These are phyloP conservation scores for Populus hybrid DNA, from an alignment of 441 rosid species.

Conservation along the genomic window DNA sequence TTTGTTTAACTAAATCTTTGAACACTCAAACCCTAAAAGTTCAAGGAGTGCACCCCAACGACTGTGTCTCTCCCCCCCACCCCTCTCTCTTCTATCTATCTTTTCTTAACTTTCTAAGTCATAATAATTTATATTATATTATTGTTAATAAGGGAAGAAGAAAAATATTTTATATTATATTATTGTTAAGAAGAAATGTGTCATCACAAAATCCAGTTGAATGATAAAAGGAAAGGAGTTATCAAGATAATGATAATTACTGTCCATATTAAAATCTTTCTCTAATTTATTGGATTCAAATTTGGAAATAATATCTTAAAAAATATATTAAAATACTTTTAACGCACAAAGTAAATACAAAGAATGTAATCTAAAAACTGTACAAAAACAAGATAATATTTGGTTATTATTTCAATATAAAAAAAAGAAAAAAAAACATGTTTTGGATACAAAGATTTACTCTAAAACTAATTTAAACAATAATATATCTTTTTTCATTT, in stretches of 20 bases:
- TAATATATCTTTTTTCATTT: neutral
- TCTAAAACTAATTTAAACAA: no score
- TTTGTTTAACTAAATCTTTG: neutral
- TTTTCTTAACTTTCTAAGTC: neutral
- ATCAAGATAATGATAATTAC: neutral
- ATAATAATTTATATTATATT: no score
- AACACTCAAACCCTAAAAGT: conserved; percentile 1
- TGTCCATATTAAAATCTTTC: neutral
- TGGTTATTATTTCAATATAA: no score
- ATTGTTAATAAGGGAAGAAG: neutral
- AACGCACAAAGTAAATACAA: no score
- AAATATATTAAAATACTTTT: no score
- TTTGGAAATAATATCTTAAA: neutral
- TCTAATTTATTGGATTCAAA: neutral
- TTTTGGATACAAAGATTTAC: no score
- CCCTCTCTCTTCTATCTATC: neutral
- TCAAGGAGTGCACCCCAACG: neutral
- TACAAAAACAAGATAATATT: no score
- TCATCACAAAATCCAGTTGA: neutral
- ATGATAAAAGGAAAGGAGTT: no score
- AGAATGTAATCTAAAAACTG: no score
- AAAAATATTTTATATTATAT: no score
- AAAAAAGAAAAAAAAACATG: neutral
- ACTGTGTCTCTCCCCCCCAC: neutral
- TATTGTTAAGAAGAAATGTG: no score